A percentile compares a stretch with the other conserved stretches of the same genome.
Evolutionary conservation across 768 basidiomycete genomes (phyloP).

Genomic region (Leucogyrophana mollusca): DNA sequence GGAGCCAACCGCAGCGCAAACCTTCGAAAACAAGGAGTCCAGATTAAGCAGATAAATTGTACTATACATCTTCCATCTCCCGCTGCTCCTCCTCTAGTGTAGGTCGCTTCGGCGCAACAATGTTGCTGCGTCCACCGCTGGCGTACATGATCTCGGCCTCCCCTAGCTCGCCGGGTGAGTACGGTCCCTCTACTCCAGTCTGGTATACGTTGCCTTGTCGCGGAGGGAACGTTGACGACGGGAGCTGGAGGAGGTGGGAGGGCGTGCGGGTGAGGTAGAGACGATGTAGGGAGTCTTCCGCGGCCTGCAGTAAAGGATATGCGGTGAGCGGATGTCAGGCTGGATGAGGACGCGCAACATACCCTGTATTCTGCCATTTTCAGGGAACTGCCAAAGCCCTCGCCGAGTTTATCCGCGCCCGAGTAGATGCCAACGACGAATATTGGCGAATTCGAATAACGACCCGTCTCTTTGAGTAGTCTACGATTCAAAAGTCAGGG

Average conservation of each 20-base stretch:
- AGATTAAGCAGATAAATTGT: slow-evolving; percentile 23
- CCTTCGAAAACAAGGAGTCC: slow-evolving; percentile 16
- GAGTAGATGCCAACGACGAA: slow-evolving; percentile 96
- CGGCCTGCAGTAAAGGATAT: slow-evolving; percentile 49
- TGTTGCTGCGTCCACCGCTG: slow-evolving; percentile 60
- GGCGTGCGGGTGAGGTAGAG: slow-evolving; percentile 82
- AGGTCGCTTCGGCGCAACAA: slow-evolving; percentile 29
- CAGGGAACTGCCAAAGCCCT: slow-evolving; percentile 90
- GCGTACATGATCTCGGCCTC: slow-evolving; percentile 68
- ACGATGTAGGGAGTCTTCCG: slow-evolving; percentile 81
- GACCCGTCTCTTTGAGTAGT: slow-evolving; percentile 90
- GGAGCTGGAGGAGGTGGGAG: slow-evolving; percentile 63
- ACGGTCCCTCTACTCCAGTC: slow-evolving; percentile 42
- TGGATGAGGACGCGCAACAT: slow-evolving; percentile 22
- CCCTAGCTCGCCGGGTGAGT: slow-evolving; percentile 53
- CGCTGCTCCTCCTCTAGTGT: slow-evolving; percentile 21
- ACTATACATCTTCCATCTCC: slow-evolving; percentile 25
- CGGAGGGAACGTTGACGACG: slow-evolving; percentile 70
- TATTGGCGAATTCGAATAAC: slow-evolving; percentile 84
- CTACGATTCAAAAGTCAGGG: slow-evolving; percentile 33
- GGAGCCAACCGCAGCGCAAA: no score
- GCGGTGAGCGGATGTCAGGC: slow-evolving; percentile 2
- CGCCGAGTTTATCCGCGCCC: slow-evolving; percentile 81
- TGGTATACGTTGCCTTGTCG: slow-evolving; percentile 54
- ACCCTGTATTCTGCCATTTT: slow-evolving; percentile 96